These are phyloP conservation scores for Craterostigma plantagineum DNA, from an alignment of 257 asterid genomes.

Conservation along the genomic window DNA sequence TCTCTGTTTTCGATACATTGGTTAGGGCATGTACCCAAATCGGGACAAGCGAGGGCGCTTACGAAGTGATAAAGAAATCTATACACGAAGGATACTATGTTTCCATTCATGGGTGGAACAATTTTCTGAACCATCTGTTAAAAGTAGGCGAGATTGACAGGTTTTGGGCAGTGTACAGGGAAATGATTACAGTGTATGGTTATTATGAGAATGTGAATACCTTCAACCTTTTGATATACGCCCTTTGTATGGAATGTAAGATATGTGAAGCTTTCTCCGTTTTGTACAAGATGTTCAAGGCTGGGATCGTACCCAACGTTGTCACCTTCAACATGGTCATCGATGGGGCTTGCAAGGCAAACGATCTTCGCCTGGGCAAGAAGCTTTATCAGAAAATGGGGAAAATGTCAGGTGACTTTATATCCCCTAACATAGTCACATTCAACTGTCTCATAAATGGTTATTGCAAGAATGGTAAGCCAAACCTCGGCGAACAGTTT, in stretches of 20 bases:
- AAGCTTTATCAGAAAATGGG: slow-evolving; percentile 28
- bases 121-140: slow-evolving; percentile 52
- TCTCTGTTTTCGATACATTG: slow-evolving; percentile 38
- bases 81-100: slow-evolving; percentile 20
- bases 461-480: slow-evolving; percentile 47
- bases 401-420: slow-evolving; percentile 28
- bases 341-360: slow-evolving; percentile 48
- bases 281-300: slow-evolving; percentile 50
- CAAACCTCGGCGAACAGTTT: slow-evolving; percentile 28
- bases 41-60: slow-evolving; percentile 43
- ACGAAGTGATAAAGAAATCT: slow-evolving; percentile 35
- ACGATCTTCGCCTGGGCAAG: slow-evolving; percentile 33
- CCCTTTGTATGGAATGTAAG: slow-evolving; percentile 42
- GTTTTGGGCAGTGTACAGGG: slow-evolving; percentile 47
- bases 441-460: slow-evolving; percentile 60
- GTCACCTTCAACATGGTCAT: slow-evolving; percentile 57
- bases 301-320: slow-evolving; percentile 42
- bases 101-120: slow-evolving; percentile 71
- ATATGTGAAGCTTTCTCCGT: slow-evolving; percentile 46
- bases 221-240: slow-evolving; percentile 44
- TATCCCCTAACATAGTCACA: slow-evolving; percentile 32
- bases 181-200: slow-evolving; percentile 37
- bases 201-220: slow-evolving; percentile 52
- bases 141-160: slow-evolving; percentile 27
- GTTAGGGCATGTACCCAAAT: slow-evolving; percentile 57